Evolutionary conservation across 306 rosid species (phyloP), one percentile per base, ranked within the genome.

Genomic region (Gleditsia sinensis): DNA sequence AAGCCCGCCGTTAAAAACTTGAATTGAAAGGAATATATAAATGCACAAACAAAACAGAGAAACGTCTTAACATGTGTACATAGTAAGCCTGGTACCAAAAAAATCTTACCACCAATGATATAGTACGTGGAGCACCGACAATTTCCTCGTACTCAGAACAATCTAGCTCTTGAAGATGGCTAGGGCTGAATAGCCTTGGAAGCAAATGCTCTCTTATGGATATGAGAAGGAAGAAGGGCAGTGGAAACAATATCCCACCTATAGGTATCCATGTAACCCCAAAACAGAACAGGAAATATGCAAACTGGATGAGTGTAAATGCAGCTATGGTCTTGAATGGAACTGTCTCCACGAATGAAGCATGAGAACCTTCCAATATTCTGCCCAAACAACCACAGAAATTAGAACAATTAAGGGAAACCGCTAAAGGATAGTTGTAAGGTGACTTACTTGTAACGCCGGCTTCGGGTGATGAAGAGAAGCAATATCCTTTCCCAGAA

Each of bases 101-200:
- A 21, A 55, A 27, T 32, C 40, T 2, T 62, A 85, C 88, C 86
- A 16, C 54, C 10, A 70, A 9, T 34, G 71, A 25, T 34, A 71
- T 32, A 19, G 16, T 71, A 6, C 4, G 79, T 3, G 89, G 86
- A 59, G 83, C 78, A 33, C 97, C 92, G 0, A 71, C 46, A 34
- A 91, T 59, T 85, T 94, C 97, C 86, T 94, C 97, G 19, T 89
- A 94, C 54, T 87, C 98, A n/a, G 94, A 88, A 60, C 97, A 93
- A 74, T 94, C 97, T 13, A 94, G 88, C 78, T 94, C 98, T 72
- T 81, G 90, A 59, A 94, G 87, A 81, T 89, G 78, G 33, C 11
- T 39, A 16, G 86, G 77, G 0, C 76, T 69, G 77, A 94, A 88
- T 7, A 91, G 59, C 76, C 75, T 91, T 56, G 96, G 97, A 54